Conservation (phyloP, 352 stramenopile genomes). For the Pythium insidiosum region DNA sequence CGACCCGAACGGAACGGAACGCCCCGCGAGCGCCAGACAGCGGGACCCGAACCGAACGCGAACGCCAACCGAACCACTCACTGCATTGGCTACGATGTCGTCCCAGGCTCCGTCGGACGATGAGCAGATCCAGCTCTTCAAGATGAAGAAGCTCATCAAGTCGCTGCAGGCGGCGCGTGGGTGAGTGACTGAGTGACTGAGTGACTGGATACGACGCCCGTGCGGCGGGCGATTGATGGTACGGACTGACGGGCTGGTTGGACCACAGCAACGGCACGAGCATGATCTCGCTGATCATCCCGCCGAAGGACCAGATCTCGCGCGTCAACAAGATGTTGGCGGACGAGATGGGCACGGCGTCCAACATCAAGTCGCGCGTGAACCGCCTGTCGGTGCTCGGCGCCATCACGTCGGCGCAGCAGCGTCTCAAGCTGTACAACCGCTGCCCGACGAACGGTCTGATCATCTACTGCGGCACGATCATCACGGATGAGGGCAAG, state of each 20-base stretch:
- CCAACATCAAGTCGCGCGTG: constrained; percentile 99
- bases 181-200: too few relatives aligned
- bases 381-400: constrained; percentile 97
- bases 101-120: too few relatives aligned
- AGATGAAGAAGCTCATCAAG: constrained; percentile 99
- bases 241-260: constrained; percentile 2
- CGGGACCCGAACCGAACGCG: not conserved
- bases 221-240: too few relatives aligned
- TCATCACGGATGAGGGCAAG: constrained; percentile 99
- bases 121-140: constrained; percentile 99
- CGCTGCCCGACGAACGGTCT: constrained; percentile 96
- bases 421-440: constrained; percentile 99
- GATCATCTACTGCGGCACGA: constrained; percentile 99
- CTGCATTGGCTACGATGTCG: constrained; percentile 6
- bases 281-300: constrained; percentile 99
- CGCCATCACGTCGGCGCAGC: constrained; percentile 99
- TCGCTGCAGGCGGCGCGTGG: constrained; percentile 86
- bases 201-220: too few relatives aligned
- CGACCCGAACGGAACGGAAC: too few relatives aligned
- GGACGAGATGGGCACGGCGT: constrained; percentile 99
- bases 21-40: not conserved
- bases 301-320: constrained; percentile 97
- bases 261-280: constrained; percentile 93
- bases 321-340: constrained; percentile 97
- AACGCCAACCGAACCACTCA: not conserved